Base-by-base conservation (phyloP, 345 rosid species). In the Camelina laxa region DNA sequence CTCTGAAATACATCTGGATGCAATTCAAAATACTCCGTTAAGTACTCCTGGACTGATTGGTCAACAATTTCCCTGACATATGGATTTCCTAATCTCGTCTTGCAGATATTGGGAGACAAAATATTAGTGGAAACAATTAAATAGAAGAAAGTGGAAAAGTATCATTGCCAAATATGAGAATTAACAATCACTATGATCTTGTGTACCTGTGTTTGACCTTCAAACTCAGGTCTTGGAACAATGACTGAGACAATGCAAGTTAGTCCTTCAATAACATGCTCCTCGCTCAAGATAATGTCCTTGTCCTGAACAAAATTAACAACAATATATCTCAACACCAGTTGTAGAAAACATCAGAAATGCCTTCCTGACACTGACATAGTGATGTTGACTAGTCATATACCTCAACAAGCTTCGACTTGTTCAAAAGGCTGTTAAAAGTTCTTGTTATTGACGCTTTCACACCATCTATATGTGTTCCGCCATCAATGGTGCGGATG, bases 61-160 rank as follows among this genome's bases (percentile, higher is more conserved):
- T 96, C 99, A 57, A 96, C 97, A 81, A 87, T 83, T 77, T 82
- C 86, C 53, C 96, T 88, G 60, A 95, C 94, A 82, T 89, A 92
- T 30, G 96, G 99, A 85, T 95, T 95, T 72, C 97, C 94, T 84
- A 95, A 81, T 78, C 98, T 92, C 78, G 96, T 95, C 98, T 95
- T 75, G 67, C 60, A 51, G 65, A 61, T 70, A 35, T 75, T 78
- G 79, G 36, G 59, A 66, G 22, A 48, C 22, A 67, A 15, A 13
- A 67, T n/a, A 79, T 80, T 73, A 80, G 74, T 19, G 42, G 44
- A 5, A 60, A 70, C 6, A 62, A 15, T 6, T 16, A n/a, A n/a
- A 44, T 14, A 5, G 20, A 60, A 24, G 20, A 48, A 51, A 65
- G 27, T 13, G 21, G 20, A 4, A 35, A 38, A 35, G 42, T 49